Percentiles rank a stretch among this genome's conserved stretches.
Evolutionary conservation across 163 green algal species (phyloP).

Genomic region (Trebouxia gelatinosa): DNA sequence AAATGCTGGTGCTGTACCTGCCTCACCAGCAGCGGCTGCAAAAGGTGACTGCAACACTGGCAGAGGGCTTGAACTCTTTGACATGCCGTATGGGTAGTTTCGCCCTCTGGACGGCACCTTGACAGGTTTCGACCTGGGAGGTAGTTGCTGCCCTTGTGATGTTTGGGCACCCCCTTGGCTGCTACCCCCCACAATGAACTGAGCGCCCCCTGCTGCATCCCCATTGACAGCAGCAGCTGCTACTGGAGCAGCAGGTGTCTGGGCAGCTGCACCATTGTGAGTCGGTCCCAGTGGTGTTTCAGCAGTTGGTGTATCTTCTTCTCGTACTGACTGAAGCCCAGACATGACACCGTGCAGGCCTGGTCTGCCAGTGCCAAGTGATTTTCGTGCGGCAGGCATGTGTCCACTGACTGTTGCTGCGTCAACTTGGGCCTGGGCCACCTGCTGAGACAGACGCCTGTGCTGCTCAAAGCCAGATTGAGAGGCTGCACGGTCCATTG

Average conservation of each 20-base stretch:
- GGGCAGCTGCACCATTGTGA: not conserved
- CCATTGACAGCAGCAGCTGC: constrained; percentile 3
- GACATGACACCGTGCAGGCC: not conserved
- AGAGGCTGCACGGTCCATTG: not conserved
- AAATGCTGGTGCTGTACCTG: not conserved
- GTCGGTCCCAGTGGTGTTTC: not conserved
- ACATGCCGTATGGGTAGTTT: constrained; percentile 25
- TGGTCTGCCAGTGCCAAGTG: not conserved
- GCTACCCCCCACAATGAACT: not conserved
- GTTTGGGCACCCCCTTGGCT: not conserved
- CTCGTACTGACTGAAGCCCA: not conserved
- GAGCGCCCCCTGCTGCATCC: not conserved
- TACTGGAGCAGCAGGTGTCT: not conserved
- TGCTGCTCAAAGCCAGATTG: constrained; percentile 11
- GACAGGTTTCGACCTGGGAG: too few species aligned
- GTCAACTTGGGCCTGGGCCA: not conserved
- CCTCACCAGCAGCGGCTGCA: not conserved
- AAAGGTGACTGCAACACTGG: constrained; percentile 10
- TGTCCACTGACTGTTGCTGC: not conserved
- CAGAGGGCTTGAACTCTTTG: constrained; percentile 5
- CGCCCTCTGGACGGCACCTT: too few species aligned
- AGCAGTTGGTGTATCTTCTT: not conserved
- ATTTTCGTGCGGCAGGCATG: not conserved
- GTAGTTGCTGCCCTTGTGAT: too few species aligned
- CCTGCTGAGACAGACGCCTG: constrained; percentile 7